Evolutionary conservation across 495 filamentous ascomycete species (phyloP), one percentile per base, ranked within the genome.

Genomic region (Penicillium desertorum): DNA sequence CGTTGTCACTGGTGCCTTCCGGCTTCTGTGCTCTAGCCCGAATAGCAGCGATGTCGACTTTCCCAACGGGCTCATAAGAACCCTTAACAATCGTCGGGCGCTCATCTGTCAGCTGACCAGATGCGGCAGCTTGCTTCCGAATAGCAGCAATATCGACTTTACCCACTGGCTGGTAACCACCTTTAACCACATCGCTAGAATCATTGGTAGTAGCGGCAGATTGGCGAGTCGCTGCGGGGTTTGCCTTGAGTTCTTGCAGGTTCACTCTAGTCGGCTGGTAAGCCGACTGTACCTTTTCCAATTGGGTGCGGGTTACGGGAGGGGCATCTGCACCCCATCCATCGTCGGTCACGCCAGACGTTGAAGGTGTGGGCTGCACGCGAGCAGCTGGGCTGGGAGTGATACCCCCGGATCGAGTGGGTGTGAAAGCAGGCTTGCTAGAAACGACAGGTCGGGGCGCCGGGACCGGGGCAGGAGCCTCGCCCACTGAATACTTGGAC

Each of bases 281-380:
- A 17, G 94, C 91, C 22, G 94, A 81, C 59, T 87, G 81, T 22
- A 99, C 94, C 71, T 95, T 98, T 70, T 98, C 87, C n/a, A 99
- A 72, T 67, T 93, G 83, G 23, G 84, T 89, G 58, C 95, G 81
- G 44, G 90, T 91, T 36, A 96, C 82, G 8, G 83, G 89, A 2
- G 95, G 94, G 2, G 94, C 95, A 81, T 98, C 93, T n/a, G 79
- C 81, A 44, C 94, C 95, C 95, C 94, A 98, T 22, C 95, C 94
- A 75, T 98, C 94, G 43, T 79, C 74, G 63, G 88, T 85, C 8
- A 76, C 74, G 54, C 82, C 81, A 37, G 77, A 75, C 44, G 76
- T 73, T 53, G 75, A 66, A 10, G 77, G 62, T 9, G 72, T 66
- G 17, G 67, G 61, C 54, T 78, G 75, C 57, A 62, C 83, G 69